These are phyloP conservation scores for Plasmopara muralis DNA, from an alignment of 352 stramenopile species.

Conservation along the genomic window DNA sequence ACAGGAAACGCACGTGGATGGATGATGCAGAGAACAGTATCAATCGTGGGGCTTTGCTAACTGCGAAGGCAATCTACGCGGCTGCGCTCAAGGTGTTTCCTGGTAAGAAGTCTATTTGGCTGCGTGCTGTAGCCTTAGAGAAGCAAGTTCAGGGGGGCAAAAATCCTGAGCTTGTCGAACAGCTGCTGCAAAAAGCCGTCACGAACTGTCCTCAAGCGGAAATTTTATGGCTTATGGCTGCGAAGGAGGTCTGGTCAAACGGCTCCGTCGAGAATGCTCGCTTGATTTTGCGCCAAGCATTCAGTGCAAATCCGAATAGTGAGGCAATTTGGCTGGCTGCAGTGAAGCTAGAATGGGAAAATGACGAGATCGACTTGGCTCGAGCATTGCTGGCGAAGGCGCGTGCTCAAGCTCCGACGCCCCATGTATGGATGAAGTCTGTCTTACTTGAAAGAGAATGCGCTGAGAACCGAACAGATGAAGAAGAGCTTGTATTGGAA, in stretches of 20 bases:
- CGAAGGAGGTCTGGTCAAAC: constrained; percentile 96
- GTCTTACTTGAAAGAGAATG: constrained; percentile 94
- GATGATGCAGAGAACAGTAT: constrained; percentile 94
- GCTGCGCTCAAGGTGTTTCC: constrained; percentile 87
- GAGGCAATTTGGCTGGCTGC: constrained; percentile 95
- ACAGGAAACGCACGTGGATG: constrained; percentile 95
- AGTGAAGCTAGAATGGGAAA: constrained; percentile 99
- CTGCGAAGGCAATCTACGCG: constrained; percentile 92
- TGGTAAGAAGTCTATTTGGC: constrained; percentile 93
- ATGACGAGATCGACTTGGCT: constrained; percentile 93
- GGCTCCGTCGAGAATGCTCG: constrained; percentile 91
- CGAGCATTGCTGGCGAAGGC: constrained; percentile 73
- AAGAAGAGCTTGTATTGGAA: constrained; percentile 88
- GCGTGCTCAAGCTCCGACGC: constrained; percentile 76
- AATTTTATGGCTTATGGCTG: constrained; percentile 97
- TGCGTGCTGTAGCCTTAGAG: constrained; percentile 94
- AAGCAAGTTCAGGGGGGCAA: constrained; percentile 87
- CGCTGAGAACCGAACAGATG: constrained; percentile 36
- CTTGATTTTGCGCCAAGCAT: constrained; percentile 93
- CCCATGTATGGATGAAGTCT: constrained; percentile 97
- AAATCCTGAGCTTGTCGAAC: constrained; percentile 68
- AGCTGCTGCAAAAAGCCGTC: constrained; percentile 91
- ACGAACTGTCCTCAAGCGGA: constrained; percentile 90
- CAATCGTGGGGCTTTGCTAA: constrained; percentile 78
- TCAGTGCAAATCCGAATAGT: constrained; percentile 94